Conservation (phyloP, 1,284 basidiomycete species). For the Moesziomyces sp. region DNA sequence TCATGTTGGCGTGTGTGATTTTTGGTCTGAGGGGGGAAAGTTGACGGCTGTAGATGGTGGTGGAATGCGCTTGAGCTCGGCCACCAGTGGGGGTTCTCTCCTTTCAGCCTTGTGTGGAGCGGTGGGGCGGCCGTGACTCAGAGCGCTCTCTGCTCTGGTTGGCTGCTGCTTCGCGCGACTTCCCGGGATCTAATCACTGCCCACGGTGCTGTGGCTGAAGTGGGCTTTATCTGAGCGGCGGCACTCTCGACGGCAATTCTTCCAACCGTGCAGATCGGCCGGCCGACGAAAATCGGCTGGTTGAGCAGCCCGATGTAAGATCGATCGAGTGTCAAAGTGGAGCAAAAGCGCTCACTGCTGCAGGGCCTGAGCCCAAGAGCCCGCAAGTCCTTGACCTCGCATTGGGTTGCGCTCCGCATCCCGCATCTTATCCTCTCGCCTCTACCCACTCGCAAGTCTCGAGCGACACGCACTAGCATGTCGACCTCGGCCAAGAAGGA, state of each 20-base stretch:
- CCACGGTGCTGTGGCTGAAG: neutral
- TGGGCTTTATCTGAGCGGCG: neutral
- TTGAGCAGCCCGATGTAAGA: neutral
- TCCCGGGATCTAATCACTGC: slow-evolving; percentile 21
- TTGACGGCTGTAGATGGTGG: neutral
- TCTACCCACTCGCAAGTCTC: too few species aligned
- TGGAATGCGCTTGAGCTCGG: neutral
- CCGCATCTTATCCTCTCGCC: too few species aligned
- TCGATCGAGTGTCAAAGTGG: slow-evolving; percentile 14
- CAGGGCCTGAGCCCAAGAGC: too few species aligned
- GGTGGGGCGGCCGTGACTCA: slow-evolving; percentile 19
- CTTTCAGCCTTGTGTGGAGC: slow-evolving; percentile 12
- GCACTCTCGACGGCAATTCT: slow-evolving; percentile 1
- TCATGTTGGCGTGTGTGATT: slow-evolving; percentile 13
- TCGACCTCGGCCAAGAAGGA: slow-evolving; percentile 53
- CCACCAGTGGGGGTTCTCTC: neutral
- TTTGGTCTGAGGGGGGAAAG: neutral
- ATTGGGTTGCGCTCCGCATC: too few species aligned
- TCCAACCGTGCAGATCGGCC: slow-evolving; percentile 13
- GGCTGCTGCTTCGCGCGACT: slow-evolving; percentile 11
- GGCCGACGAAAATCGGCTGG: neutral
- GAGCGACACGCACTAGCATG: slow-evolving; percentile 10
- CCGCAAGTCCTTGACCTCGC: too few species aligned
- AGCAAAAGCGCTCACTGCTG: slow-evolving; percentile 1
- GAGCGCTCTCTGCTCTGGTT: slow-evolving; percentile 18